Percentiles rank a stretch among this genome's conserved stretches.
Conservation (phyloP, 2,329 filamentous ascomycete genomes). For the Lachnellula hyalina region DNA sequence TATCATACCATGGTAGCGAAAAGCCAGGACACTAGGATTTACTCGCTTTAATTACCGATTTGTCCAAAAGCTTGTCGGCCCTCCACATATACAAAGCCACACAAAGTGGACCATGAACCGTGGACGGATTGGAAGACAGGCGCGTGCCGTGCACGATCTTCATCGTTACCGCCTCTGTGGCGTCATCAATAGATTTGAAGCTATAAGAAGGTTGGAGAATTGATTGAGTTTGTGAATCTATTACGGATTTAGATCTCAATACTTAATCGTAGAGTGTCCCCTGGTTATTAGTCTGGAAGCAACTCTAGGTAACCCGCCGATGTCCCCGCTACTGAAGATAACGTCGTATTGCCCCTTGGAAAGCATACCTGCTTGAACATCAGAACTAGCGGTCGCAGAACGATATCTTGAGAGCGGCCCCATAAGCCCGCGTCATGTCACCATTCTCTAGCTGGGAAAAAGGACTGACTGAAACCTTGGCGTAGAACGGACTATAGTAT, state of each 20-base stretch:
- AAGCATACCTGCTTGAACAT: conserved; percentile 3
- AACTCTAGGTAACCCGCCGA: conserved; percentile 2
- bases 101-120: conserved; percentile 1
- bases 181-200: conserved; percentile 5
- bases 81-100: background rate
- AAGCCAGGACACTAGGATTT: conserved; percentile 2
- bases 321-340: conserved; percentile 4
- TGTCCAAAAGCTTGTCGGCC: conserved; percentile 5
- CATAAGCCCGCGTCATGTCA: background rate
- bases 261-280: conserved; percentile 5
- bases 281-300: conserved; percentile 2
- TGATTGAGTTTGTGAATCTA: conserved; percentile 9
- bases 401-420: background rate
- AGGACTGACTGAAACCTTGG: background rate
- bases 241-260: background rate
- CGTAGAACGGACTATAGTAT: background rate
- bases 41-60: conserved; percentile 1
- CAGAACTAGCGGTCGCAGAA: background rate
- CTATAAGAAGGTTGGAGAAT: background rate
- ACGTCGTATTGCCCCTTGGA: conserved; percentile 2
- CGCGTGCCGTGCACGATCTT: conserved; percentile 2
- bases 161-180: conserved; percentile 5
- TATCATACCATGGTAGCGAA: conserved; percentile 11
- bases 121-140: background rate
- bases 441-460: background rate